Conservation (phyloP, 768 basidiomycete genomes). For the Tephrocybe sp. region DNA sequence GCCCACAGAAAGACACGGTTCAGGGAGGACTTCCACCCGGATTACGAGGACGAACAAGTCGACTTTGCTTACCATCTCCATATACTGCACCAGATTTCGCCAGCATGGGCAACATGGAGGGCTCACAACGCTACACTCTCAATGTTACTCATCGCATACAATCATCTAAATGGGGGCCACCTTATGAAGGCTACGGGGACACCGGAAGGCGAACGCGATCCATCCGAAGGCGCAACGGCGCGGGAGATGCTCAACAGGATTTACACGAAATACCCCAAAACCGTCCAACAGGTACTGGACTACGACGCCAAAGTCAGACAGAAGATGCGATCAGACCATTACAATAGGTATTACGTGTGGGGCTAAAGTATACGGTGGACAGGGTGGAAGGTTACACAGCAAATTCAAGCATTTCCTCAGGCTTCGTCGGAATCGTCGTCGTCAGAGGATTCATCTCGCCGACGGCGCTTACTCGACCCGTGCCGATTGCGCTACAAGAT, state of each 20-base stretch:
- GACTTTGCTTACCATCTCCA: constrained; percentile 60
- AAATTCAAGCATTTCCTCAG: constrained; percentile 10
- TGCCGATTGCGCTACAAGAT: constrained; percentile 73
- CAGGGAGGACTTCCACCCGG: constrained; percentile 14
- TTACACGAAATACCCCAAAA: constrained; percentile 49
- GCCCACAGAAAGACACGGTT: constrained; percentile 13
- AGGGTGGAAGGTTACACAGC: constrained; percentile 8
- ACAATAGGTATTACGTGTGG: constrained; percentile 31
- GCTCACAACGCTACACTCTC: constrained; percentile 54
- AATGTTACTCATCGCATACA: constrained; percentile 45
- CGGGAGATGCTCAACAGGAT: constrained; percentile 44
- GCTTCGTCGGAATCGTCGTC: constrained; percentile 69
- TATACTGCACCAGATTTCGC: constrained; percentile 61
- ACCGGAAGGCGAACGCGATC: constrained; percentile 23
- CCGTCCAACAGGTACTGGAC: constrained; percentile 30
- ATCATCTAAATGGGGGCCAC: constrained; percentile 50
- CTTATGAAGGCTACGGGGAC: constrained; percentile 41
- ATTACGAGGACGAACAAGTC: constrained; percentile 15
- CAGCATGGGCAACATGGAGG: constrained; percentile 65
- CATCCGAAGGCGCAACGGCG: constrained; percentile 31
- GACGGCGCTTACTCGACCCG: constrained; percentile 66
- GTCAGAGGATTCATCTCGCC: constrained; percentile 61
- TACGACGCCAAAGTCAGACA: constrained; percentile 32
- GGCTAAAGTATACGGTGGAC: constrained; percentile 9
- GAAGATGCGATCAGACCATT: constrained; percentile 24